Evolutionary conservation across 1,139 yeast genomes (phyloP).

Genomic region (Magnusiomyces fungicola): DNA sequence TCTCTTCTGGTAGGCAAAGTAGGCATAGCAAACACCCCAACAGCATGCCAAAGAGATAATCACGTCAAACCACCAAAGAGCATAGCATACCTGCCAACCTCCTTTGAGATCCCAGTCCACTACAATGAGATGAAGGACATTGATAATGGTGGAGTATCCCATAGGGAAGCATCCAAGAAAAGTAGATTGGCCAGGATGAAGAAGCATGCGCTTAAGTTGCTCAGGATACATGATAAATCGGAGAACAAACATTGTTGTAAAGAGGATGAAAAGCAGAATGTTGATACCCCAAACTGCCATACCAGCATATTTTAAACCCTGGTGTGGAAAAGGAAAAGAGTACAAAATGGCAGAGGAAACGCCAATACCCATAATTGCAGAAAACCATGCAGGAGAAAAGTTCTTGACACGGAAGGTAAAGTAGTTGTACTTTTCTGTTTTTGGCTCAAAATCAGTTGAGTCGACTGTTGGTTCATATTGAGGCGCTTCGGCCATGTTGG

Average conservation of each 20-base stretch:
- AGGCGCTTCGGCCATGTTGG: not conserved
- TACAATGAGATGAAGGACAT: conserved; percentile 40
- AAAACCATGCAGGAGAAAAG: conserved; percentile 42
- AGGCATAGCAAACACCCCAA: conserved; percentile 45
- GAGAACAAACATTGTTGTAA: conserved; percentile 36
- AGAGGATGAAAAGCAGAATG: conserved; percentile 40
- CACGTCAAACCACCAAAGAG: conserved; percentile 65
- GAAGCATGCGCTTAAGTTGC: conserved; percentile 34
- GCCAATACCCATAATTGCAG: conserved; percentile 80
- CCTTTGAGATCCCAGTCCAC: conserved; percentile 27
- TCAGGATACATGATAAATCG: conserved; percentile 36
- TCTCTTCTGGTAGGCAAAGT: conserved; percentile 36
- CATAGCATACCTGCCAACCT: conserved; percentile 41
- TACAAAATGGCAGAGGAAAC: conserved; percentile 55
- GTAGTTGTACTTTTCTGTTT: not conserved
- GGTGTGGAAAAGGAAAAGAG: conserved; percentile 49
- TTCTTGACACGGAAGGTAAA: conserved; percentile 7
- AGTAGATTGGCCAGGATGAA: conserved; percentile 45
- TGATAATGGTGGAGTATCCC: conserved; percentile 65
- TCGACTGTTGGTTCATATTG: not conserved
- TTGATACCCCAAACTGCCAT: conserved; percentile 52
- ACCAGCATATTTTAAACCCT: conserved; percentile 47
- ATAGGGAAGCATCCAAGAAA: conserved; percentile 74
- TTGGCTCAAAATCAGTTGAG: too few species aligned
- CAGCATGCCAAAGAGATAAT: conserved; percentile 37